Evolutionary conservation across 2,329 filamentous ascomycete genomes (phyloP).

Genomic region (Fusarium marasasianum): DNA sequence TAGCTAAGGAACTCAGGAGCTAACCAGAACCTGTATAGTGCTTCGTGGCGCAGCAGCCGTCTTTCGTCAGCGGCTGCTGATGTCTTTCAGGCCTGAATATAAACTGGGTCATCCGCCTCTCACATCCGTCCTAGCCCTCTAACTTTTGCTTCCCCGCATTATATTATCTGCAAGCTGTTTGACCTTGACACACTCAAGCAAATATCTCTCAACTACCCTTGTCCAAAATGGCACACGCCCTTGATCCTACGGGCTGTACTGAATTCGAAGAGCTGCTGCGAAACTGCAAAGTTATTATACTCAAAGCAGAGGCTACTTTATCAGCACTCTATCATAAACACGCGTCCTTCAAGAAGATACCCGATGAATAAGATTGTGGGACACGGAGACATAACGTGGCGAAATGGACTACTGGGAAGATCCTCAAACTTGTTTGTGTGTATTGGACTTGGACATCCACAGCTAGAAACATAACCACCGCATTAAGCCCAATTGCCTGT

Average conservation of each 20-base stretch:
- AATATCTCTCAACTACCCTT: neutral
- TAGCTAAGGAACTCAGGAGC: neutral
- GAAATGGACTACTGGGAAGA: neutral
- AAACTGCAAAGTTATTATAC: neutral
- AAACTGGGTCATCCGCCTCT: neutral
- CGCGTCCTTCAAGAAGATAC: neutral
- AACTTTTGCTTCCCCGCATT: neutral
- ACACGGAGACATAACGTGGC: no score
- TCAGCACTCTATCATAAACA: neutral
- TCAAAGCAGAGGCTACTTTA: neutral
- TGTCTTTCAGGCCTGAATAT: neutral
- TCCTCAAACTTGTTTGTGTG: neutral
- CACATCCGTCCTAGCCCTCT: no score
- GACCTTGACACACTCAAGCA: neutral
- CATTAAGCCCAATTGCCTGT: neutral
- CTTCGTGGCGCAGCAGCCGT: neutral
- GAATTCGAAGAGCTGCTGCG: neutral
- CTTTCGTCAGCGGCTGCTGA: neutral
- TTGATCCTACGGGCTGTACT: neutral
- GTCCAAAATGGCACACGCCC: neutral
- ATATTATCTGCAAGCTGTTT: no score
- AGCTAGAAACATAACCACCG: neutral
- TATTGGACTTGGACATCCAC: neutral
- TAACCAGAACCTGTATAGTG: neutral
- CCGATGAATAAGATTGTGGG: neutral